These are phyloP conservation scores for Lecanicillium sp. DNA, from an alignment of 2,329 filamentous ascomycete species.

Conservation along the genomic window DNA sequence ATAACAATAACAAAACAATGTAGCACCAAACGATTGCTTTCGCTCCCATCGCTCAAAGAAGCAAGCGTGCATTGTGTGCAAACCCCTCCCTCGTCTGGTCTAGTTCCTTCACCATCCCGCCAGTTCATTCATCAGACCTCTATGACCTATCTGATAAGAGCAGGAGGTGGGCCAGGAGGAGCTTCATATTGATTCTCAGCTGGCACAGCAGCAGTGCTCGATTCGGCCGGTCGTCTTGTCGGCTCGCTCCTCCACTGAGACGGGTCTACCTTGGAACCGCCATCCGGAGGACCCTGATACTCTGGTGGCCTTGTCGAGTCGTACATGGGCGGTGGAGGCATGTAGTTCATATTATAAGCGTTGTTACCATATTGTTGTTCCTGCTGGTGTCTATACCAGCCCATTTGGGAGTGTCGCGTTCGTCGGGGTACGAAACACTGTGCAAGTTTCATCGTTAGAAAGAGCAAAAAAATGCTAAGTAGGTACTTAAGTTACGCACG, in stretches of 20 bases:
- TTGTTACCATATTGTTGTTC: constrained; percentile 16
- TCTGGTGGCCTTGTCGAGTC: constrained; percentile 48
- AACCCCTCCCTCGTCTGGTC: too few relatives aligned
- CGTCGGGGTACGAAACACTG: constrained; percentile 45
- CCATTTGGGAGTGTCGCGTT: constrained; percentile 38
- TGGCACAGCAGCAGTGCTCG: constrained; percentile 11
- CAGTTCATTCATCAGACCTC: too few relatives aligned
- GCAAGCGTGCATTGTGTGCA: too few relatives aligned
- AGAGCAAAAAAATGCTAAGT: neutral
- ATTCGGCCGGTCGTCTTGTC: constrained; percentile 16
- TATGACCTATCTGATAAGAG: constrained; percentile 2
- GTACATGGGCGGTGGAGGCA: constrained; percentile 49
- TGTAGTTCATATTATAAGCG: constrained; percentile 40
- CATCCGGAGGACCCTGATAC: constrained; percentile 37
- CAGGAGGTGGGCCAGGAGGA: constrained; percentile 41
- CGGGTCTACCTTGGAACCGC: constrained; percentile 45
- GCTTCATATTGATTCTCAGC: constrained; percentile 23
- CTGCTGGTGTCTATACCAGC: constrained; percentile 32
- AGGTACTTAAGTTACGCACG: constrained; percentile 30
- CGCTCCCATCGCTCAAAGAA: too few relatives aligned
- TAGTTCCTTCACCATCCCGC: too few relatives aligned
- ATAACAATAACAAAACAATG: too few relatives aligned
- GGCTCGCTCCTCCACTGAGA: constrained; percentile 30
- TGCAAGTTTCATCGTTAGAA: constrained; percentile 3
- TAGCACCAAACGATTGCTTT: too few relatives aligned